Base-by-base conservation (phyloP, 371 early-diverging fungal genomes). In the Fennellomyces sp. region DNA sequence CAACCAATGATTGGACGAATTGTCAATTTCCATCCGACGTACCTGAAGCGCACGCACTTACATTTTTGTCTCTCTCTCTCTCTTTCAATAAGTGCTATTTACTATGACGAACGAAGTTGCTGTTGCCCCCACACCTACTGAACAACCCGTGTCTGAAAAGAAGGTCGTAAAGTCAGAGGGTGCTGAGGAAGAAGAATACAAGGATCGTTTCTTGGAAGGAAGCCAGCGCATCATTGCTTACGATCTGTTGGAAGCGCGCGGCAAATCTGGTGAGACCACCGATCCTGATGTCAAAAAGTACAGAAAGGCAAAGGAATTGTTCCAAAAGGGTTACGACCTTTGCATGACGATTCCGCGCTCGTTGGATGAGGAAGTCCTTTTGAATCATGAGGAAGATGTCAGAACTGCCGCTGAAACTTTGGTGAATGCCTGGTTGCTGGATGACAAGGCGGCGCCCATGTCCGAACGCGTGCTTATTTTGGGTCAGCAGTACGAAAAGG, bases 361-460 rank as follows among this genome's bases (percentile, higher is more conserved):
- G 21, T 66, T 83, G 41, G 85, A 86, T 2, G 79, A 81, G 30
- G 80, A 83, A 50, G 71, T 80, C 29, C 67, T 88, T 50, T 76
- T 70, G 53, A 66, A 81, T 61, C 64, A 85, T 63, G 81, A 84
- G 68, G 79, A 85, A 50, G 80, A 86, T 52, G 82, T 88, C 63
- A 83, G 75, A 52, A 70, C 76, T 5, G 80, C 86, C 7, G 84
- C 88, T 59, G 82, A 84, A 60, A 80, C 76, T 58, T 75, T 88
- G 64, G 85, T 88, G 57, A 68, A 70, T 54, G 86, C 88, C 17
- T 88, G 85, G 82, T 70, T 88, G 60, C 66, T 88, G 66, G 88
- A 88, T 68, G 88, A 88, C 66, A 83, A 83, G 68, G 88, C 86
- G 33, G 84, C 84, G 45, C 79, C 81, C 53, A 84, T 88, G 83